Percentiles rank a stretch among this genome's conserved stretches.
These are phyloP conservation scores for Exserohilum turcica DNA, from an alignment of 2,329 filamentous ascomycete species.

Conservation along the genomic window DNA sequence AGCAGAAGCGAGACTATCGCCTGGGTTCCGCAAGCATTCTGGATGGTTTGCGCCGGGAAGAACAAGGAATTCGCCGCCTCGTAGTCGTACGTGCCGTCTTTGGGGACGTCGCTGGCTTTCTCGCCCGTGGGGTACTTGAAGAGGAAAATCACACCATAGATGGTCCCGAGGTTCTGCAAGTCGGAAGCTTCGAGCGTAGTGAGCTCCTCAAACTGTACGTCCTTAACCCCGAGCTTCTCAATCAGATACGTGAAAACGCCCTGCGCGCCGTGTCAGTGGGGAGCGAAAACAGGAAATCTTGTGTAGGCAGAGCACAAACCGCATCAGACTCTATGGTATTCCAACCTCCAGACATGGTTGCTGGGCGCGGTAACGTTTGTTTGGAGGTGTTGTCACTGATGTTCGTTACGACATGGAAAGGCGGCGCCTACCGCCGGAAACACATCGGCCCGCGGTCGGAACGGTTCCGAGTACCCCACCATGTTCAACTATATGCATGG, in stretches of 20 bases:
- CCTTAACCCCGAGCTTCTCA: constrained; percentile 86
- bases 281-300: background rate
- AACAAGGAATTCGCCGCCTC: constrained; percentile 77
- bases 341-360: constrained; percentile 28
- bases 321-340: constrained; percentile 64
- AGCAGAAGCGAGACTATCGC: constrained; percentile 89
- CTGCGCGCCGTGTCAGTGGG: constrained; percentile 50
- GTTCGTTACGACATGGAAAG: constrained; percentile 20
- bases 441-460: constrained; percentile 25
- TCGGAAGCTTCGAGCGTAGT: constrained; percentile 81
- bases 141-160: constrained; percentile 97
- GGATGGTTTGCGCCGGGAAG: constrained; percentile 96
- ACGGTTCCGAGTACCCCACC: constrained; percentile 20
- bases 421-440: constrained; percentile 23
- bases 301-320: constrained; percentile 59
- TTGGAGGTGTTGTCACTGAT: constrained; percentile 15
- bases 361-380: background rate
- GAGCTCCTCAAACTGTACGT: constrained; percentile 96
- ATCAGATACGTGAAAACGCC: constrained; percentile 98
- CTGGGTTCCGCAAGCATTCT: constrained; percentile 97
- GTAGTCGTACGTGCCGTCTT: constrained; percentile 82
- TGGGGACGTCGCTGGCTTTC: constrained; percentile 67
- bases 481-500: background rate
- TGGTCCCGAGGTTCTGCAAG: constrained; percentile 63
- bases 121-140: constrained; percentile 90